Conservation (phyloP, 306 rosid genomes). For the Neltuma alba region DNA sequence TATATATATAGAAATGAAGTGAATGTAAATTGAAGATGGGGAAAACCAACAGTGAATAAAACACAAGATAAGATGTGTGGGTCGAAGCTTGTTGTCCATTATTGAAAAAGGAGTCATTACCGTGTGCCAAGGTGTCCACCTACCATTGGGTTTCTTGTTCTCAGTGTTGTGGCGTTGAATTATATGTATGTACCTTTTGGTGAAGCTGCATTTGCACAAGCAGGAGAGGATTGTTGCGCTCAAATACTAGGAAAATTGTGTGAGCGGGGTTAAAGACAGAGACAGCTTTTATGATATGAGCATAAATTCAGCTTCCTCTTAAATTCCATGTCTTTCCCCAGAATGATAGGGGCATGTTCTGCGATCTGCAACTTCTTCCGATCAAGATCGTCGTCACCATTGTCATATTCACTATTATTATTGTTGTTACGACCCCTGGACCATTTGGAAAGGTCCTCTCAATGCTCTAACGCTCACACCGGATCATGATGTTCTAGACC, state of each 20-base stretch:
- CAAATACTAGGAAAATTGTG: slow-evolving; percentile 13
- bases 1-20: too few species aligned
- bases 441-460: too few species aligned
- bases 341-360: not conserved
- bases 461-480: too few species aligned
- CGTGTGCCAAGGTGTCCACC: slow-evolving; percentile 46
- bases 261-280: not conserved
- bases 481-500: too few species aligned
- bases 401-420: slow-evolving; percentile 3
- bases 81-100: slow-evolving; percentile 33
- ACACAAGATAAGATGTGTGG: slow-evolving; percentile 27
- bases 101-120: slow-evolving; percentile 41
- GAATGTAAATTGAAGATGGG: slow-evolving; percentile 8
- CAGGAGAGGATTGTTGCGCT: not conserved
- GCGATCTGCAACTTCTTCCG: not conserved
- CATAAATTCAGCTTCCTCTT: not conserved
- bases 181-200: not conserved
- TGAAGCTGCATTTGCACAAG: not conserved
- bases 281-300: not conserved
- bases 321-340: not conserved
- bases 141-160: slow-evolving; percentile 31
- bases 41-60: slow-evolving; percentile 12
- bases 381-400: not conserved
- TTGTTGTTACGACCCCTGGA: slow-evolving; percentile 12
- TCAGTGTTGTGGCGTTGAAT: slow-evolving; percentile 21